phyloP scores from a whole-genome alignment of 176 grass and related monocot genomes.

The Eragrostis curvula region DNA sequence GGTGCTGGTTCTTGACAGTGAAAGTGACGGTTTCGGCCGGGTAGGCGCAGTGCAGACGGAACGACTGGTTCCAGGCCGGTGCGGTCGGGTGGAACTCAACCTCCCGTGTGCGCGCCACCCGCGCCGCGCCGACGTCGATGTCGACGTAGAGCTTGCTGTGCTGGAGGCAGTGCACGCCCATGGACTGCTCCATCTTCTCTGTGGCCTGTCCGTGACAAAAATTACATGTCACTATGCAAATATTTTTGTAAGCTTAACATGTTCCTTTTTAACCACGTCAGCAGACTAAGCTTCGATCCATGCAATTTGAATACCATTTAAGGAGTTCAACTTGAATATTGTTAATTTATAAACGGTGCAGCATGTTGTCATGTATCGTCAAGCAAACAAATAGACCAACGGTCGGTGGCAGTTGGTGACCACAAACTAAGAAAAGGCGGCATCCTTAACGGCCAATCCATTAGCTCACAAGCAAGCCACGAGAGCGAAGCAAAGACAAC shows the following conservation, averaged over 20 bases:
- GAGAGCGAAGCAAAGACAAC: slow-evolving; percentile 40
- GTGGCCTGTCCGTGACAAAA: slow-evolving; percentile 32
- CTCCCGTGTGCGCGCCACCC: slow-evolving; percentile 71
- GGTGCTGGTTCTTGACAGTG: slow-evolving; percentile 74
- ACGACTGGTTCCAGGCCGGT: slow-evolving; percentile 85
- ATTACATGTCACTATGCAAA: not conserved
- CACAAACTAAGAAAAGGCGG: not conserved
- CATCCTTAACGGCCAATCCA: slow-evolving; percentile 44
- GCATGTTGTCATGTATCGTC: slow-evolving; percentile 16
- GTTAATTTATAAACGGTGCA: slow-evolving; percentile 8
- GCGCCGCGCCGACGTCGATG: slow-evolving; percentile 70
- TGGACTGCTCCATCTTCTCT: slow-evolving; percentile 60
- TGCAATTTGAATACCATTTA: not conserved
- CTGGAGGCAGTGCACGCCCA: slow-evolving; percentile 43
- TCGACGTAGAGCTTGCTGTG: slow-evolving; percentile 70
- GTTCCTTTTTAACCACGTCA: not conserved
- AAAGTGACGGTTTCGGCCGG: slow-evolving; percentile 44
- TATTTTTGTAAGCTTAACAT: not conserved
- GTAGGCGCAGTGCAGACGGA: slow-evolving; percentile 80
- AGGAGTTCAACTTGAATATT: slow-evolving; percentile 7
- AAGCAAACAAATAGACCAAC: not conserved
- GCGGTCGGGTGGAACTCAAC: slow-evolving; percentile 62
- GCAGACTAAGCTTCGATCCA: not conserved
- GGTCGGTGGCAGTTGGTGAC: slow-evolving; percentile 48
- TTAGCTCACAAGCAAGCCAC: slow-evolving; percentile 52